A percentile compares a stretch with the other conserved stretches of the same genome.
These are phyloP conservation scores for Fusarium decemcellulare DNA, from an alignment of 2,329 filamentous ascomycete species.

Conservation along the genomic window DNA sequence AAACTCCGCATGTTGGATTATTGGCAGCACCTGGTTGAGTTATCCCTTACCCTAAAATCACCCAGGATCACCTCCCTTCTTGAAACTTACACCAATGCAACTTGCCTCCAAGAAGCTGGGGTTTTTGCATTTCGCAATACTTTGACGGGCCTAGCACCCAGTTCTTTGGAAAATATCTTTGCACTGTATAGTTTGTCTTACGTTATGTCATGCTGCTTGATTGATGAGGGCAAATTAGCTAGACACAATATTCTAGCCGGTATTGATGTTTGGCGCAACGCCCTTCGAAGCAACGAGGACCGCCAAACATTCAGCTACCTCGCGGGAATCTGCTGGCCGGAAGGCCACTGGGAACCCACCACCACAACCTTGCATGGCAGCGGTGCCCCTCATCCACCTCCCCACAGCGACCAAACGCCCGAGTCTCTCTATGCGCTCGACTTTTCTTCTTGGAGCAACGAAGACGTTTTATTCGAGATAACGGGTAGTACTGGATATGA, in stretches of 20 bases:
- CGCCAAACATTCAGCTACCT: neutral
- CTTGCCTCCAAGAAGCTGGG: neutral
- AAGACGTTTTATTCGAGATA: too few relatives aligned
- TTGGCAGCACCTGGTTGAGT: too few relatives aligned
- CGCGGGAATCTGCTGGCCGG: accelerated
- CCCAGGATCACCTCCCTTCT: neutral
- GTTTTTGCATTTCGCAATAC: neutral
- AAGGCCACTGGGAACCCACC: too few relatives aligned
- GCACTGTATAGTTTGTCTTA: constrained; percentile 1
- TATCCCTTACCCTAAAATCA: too few relatives aligned
- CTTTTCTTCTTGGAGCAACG: too few relatives aligned
- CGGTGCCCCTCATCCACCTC: too few relatives aligned
- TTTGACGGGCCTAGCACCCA: accelerated
- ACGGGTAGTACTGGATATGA: too few relatives aligned
- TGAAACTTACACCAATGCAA: accelerated
- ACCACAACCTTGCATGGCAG: too few relatives aligned
- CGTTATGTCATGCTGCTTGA: accelerated
- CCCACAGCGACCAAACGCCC: too few relatives aligned
- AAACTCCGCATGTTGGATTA: too few relatives aligned
- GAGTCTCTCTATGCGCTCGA: too few relatives aligned
- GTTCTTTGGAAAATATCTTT: neutral
- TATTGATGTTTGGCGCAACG: neutral
- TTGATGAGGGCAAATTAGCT: accelerated
- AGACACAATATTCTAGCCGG: neutral
- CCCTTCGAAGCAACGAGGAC: neutral